Conservation (phyloP, 176 grass and related monocot species). For the Phragmites australis region DNA sequence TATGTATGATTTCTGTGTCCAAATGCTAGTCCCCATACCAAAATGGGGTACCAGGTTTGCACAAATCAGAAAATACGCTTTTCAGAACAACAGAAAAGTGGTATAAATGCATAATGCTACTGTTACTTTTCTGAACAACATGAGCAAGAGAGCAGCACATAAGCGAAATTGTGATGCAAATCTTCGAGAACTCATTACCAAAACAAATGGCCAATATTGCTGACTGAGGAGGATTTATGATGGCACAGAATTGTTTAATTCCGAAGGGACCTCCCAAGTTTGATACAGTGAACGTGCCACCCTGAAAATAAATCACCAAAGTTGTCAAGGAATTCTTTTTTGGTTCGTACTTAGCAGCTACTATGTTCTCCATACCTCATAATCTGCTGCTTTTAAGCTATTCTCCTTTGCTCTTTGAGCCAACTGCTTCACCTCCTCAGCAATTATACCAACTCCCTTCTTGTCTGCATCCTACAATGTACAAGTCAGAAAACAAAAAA, state of each 20-base stretch:
- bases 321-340: not conserved
- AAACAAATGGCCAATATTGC: slow-evolving; percentile 89
- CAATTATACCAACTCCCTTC: slow-evolving; percentile 84
- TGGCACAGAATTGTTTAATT: slow-evolving; percentile 94
- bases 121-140: not conserved
- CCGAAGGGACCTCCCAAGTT: slow-evolving; percentile 96
- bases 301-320: slow-evolving; percentile 56
- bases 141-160: not conserved
- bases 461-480: slow-evolving; percentile 86
- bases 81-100: not conserved
- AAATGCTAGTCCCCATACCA: not conserved
- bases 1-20: not conserved
- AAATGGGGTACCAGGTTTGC: not conserved
- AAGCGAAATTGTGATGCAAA: not conserved
- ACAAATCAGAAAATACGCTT: not conserved
- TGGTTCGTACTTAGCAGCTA: slow-evolving; percentile 4
- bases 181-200: slow-evolving; percentile 42
- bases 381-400: slow-evolving; percentile 85
- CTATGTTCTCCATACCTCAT: slow-evolving; percentile 54
- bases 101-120: not conserved
- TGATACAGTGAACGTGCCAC: slow-evolving; percentile 88
- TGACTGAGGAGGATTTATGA: slow-evolving; percentile 88
- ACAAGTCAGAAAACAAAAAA: slow-evolving; percentile 1
- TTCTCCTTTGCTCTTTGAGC: slow-evolving; percentile 90
- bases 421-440: slow-evolving; percentile 84